Evolutionary conservation across 2,329 filamentous ascomycete genomes (phyloP).

Genomic region (Leptographium procerum): DNA sequence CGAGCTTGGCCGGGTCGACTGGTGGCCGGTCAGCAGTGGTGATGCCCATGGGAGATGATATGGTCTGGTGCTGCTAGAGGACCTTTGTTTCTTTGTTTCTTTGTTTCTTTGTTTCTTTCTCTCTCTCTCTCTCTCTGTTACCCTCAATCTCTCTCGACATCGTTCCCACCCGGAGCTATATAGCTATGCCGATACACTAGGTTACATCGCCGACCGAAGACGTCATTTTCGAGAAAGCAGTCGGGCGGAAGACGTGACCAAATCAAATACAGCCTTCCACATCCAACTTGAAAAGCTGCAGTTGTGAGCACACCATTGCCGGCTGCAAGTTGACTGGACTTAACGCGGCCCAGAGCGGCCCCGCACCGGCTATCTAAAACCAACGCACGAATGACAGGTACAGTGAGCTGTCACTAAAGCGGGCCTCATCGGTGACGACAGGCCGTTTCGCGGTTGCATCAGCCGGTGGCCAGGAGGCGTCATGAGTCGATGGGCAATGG

Average conservation of each 20-base stretch:
- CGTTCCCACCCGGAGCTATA: not conserved
- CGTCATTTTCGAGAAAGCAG: not conserved
- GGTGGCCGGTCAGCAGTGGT: not conserved
- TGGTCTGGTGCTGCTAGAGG: too few relatives aligned
- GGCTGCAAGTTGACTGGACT: too few relatives aligned
- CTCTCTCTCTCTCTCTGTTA: not conserved
- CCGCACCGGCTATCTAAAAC: not conserved
- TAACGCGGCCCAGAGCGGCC: too few relatives aligned
- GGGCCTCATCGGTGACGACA: too few relatives aligned
- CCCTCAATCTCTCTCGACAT: too few relatives aligned
- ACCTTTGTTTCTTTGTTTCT: too few relatives aligned
- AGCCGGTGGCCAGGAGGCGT: not conserved
- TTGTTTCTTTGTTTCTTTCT: not conserved
- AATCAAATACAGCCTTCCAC: not conserved
- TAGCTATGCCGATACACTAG: too few relatives aligned
- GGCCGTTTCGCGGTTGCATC: not conserved
- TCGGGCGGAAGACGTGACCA: not conserved
- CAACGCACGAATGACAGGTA: not conserved
- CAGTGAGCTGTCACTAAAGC: too few relatives aligned
- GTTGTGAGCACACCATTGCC: too few relatives aligned
- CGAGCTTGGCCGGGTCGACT: not conserved
- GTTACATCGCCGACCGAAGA: not conserved
- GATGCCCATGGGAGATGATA: not conserved
- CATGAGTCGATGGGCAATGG: not conserved
- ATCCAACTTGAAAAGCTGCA: too few relatives aligned